Conservation (phyloP, 371 early-diverging fungal genomes). For the Lichtheimia ornata region DNA sequence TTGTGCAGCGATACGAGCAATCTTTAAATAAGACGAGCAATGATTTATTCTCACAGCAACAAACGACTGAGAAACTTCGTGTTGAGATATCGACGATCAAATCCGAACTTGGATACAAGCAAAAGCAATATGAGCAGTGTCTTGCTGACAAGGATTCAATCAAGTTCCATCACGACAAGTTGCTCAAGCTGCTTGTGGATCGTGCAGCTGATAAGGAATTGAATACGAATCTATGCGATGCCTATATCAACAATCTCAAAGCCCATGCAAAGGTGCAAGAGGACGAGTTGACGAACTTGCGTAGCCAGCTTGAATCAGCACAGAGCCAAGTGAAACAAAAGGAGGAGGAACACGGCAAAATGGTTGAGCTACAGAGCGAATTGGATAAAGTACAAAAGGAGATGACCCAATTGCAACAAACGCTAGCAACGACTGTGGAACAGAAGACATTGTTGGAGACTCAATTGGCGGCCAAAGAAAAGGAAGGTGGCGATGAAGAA, state of each 20-base stretch:
- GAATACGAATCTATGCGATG: too few species aligned
- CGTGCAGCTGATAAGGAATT: too few species aligned
- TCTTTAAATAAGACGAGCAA: too few species aligned
- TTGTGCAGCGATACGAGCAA: not conserved
- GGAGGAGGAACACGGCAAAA: not conserved
- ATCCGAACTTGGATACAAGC: too few species aligned
- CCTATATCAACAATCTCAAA: not conserved
- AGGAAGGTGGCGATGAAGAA: not conserved
- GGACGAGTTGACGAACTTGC: not conserved
- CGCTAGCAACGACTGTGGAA: not conserved
- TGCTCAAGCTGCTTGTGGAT: too few species aligned
- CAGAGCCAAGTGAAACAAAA: not conserved
- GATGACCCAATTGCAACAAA: not conserved
- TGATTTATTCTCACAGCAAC: too few species aligned
- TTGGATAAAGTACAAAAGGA: not conserved
- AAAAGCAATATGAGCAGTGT: too few species aligned
- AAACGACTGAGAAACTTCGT: too few species aligned
- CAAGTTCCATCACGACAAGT: too few species aligned
- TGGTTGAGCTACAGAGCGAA: not conserved
- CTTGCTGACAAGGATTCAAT: too few species aligned
- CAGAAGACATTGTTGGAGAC: not conserved
- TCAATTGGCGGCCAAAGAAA: not conserved
- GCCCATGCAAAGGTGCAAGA: not conserved
- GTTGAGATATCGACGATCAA: too few species aligned
- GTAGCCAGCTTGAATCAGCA: not conserved